Evolutionary conservation across 75 land plant genomes (phyloP), one percentile per base, ranked within the genome.

Genomic region (Pinus taeda): DNA sequence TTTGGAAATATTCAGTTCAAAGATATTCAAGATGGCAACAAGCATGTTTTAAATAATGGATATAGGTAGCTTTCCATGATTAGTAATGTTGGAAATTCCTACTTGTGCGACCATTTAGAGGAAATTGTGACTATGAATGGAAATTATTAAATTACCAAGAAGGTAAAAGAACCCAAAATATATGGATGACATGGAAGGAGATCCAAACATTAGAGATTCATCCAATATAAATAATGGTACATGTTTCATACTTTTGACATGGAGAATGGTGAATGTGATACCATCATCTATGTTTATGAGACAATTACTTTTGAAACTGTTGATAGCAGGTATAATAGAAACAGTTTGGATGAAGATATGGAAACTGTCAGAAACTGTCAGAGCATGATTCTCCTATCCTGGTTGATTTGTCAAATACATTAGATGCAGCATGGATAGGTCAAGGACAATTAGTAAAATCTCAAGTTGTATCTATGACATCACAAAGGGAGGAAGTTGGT

Each of bases 321-420:
- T 26, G 26, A 26, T 26, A 26, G 26, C 0, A 62, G 15, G 3
- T 26, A 62, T 6, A 62, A 30, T 36, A 21, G 15, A 21, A 36
- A 37, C 15, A 13, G 26, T 26, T 26, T 20, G 30, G 74, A 33
- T 22, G 57, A 24, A 20, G 79, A 64, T 29, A 5, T 15, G 15
- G 74, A 62, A 57, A 62, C 20, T 36, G 66, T 42, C 57, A 78
- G 65, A 74, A 59, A 17, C 53, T 72, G 3, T 82, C 84, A 42
- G 87, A 85, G 58, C 85, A 78, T 17, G 67, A 79, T 73, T 83
- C 26, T 26, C 26, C 0, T 26, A 26, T 26, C 26, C 26, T 26
- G 26, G 26, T 26, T 26, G 26, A 26, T 26, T 0, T 26, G 26
- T 26, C 26, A 26, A 26, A 26, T 26, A 26, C 26, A 26, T 26